Conservation (phyloP, 306 rosid species). For the Ceratonia siliqua region DNA sequence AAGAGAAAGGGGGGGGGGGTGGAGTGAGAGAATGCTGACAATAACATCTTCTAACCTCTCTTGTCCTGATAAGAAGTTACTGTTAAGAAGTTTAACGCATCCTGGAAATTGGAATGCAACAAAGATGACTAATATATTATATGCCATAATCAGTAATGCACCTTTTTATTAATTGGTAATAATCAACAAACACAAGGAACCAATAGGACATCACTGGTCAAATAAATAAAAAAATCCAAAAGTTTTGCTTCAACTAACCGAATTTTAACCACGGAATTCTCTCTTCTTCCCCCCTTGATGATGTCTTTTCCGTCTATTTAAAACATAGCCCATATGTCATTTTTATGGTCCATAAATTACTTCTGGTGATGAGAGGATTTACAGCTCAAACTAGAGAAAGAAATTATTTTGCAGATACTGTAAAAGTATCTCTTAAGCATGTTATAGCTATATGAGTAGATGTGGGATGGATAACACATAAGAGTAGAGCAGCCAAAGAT, state of each 20-base stretch:
- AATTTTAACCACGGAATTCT: not conserved
- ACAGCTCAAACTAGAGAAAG: not conserved
- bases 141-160: not conserved
- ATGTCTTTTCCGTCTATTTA: slow-evolving; percentile 7
- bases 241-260: not conserved
- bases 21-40: not conserved
- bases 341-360: slow-evolving; percentile 6
- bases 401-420: not conserved
- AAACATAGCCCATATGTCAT: slow-evolving; percentile 8
- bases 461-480: slow-evolving; percentile 4
- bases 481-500: slow-evolving; percentile 1
- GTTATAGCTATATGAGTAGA: not conserved
- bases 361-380: not conserved
- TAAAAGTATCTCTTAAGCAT: slow-evolving; percentile 1
- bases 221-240: slow-evolving; percentile 2
- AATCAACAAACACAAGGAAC: not conserved
- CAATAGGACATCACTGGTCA: not conserved
- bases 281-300: slow-evolving; percentile 12
- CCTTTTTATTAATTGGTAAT: not conserved
- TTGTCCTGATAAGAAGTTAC: slow-evolving; percentile 60
- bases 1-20: not conserved
- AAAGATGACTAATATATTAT: slow-evolving; percentile 10
- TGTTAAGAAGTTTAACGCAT: slow-evolving; percentile 68
- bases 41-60: slow-evolving; percentile 63
- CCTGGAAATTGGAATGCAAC: slow-evolving; percentile 62